These are phyloP conservation scores for Eucalyptus globulus DNA, from an alignment of 345 rosid species.

Conservation along the genomic window DNA sequence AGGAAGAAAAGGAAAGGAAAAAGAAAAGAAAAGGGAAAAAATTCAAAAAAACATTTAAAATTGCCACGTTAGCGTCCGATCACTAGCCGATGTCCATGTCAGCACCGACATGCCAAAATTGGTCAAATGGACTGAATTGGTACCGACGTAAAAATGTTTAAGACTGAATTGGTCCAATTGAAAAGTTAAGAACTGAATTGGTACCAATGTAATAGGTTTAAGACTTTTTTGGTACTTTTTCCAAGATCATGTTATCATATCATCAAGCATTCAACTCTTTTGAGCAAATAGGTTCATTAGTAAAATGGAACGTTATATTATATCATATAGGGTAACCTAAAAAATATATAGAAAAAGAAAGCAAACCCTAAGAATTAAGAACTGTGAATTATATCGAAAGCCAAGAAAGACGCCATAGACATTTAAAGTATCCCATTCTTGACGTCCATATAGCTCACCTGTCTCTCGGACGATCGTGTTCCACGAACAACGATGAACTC, in stretches of 20 bases:
- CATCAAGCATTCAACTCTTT: neutral
- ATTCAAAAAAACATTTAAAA: too few species aligned
- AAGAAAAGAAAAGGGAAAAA: too few species aligned
- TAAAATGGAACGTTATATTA: neutral
- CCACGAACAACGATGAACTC: neutral
- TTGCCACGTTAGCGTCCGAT: fast-evolving
- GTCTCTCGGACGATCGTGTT: neutral
- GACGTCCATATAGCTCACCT: neutral
- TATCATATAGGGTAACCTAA: neutral
- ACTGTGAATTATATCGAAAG: neutral
- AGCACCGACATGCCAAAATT: too few species aligned
- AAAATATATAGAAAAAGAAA: neutral
- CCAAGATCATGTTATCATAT: neutral
- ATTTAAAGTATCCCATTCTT: neutral
- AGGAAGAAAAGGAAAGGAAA: too few species aligned
- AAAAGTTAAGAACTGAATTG: fast-evolving
- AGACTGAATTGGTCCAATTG: too few species aligned
- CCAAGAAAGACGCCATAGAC: neutral
- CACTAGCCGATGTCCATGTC: too few species aligned
- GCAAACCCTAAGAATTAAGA: neutral
- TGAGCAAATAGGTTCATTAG: neutral
- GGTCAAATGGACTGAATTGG: fast-evolving
- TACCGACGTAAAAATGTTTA: fast-evolving
- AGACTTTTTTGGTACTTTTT: too few species aligned
- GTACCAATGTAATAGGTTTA: too few species aligned